Evolutionary conservation across 208 protist genomes (phyloP).

Genomic region (Trypanosoma scelopori): DNA sequence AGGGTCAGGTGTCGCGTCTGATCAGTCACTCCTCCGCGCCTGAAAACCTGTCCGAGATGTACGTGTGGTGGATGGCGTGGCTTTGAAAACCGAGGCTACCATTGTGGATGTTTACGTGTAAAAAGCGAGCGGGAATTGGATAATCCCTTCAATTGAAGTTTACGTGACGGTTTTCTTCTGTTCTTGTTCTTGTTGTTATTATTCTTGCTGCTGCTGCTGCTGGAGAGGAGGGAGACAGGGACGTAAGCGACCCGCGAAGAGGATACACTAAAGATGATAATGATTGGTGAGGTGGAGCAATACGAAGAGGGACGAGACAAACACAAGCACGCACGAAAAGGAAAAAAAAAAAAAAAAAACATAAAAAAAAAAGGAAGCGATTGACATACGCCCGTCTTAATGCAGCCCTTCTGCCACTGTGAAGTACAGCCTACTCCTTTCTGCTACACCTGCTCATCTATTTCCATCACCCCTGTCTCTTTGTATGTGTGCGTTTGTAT

Average conservation of each 20-base stretch:
- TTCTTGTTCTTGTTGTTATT: slow-evolving; percentile 11
- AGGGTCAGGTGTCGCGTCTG: slow-evolving; percentile 92
- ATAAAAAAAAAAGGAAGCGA: background rate
- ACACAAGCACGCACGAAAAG: no score
- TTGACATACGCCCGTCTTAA: background rate
- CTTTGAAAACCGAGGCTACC: slow-evolving; percentile 41
- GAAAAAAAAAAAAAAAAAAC: slow-evolving; percentile 11
- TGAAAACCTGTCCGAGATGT: slow-evolving; percentile 94
- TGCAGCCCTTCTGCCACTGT: no score
- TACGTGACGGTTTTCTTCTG: background rate
- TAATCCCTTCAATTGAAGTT: background rate
- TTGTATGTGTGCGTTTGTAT: background rate
- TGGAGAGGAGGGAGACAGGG: no score
- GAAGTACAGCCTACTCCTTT: background rate
- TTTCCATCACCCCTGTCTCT: slow-evolving; percentile 18
- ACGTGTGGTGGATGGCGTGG: slow-evolving; percentile 97
- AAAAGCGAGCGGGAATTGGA: background rate
- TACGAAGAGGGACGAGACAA: no score
- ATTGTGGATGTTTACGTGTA: background rate
- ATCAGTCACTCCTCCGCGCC: slow-evolving; percentile 90
- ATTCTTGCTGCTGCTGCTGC: no score
- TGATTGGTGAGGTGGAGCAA: no score
- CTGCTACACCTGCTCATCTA: background rate
- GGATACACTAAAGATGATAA: no score
- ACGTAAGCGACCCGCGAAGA: no score